Evolutionary conservation across 139 green algal genomes (phyloP), one percentile per base, ranked within the genome.

Genomic region (Coelastrella sp.): DNA sequence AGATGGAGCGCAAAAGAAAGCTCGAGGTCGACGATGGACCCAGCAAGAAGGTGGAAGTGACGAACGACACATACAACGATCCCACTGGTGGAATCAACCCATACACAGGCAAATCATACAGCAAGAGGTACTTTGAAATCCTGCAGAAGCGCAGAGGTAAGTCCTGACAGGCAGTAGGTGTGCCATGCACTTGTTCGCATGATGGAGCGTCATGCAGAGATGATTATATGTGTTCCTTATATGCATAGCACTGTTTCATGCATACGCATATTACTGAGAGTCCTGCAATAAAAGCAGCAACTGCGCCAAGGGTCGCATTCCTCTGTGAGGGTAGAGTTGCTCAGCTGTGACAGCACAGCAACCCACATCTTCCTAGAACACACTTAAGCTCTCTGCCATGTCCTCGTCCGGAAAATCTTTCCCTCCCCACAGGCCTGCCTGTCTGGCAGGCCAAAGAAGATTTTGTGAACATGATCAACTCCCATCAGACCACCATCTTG

Each of bases 391-490:
- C 53, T 5, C 35, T 82, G 75, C 38, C 75, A 82, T 82, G 75
- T 53, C n/a, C 40, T 41, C 35, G 27, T 63, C 27, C 45, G n/a
- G 68, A 81, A 43, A 81, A 43, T 76, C 30, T 38, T 72, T 63
- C 41, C 25, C 64, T 51, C 32, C 35, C 51, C 66, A 63, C 90
- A 97, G 95, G 92, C 17, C 90, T 99, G 40, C 97, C 97, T 27
- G 96, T 99, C 25, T 99, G 96, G 96, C 95, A 98, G 86, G 96
- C 97, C 66, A 98, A 95, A 80, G 89, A 92, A 2, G 96, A 99
- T 53, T 98, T 99, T 60, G 79, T 97, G 15, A 89, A 95, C 0
- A 98, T 99, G 94, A 86, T 99, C 11, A 89, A 95, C 59, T 83
- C 90, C 25, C 90, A 98, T 84, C 98, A 99, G 91, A 99, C 95